Evolutionary conservation across 1,284 basidiomycete genomes (phyloP).

Genomic region (Pterula multifida): DNA sequence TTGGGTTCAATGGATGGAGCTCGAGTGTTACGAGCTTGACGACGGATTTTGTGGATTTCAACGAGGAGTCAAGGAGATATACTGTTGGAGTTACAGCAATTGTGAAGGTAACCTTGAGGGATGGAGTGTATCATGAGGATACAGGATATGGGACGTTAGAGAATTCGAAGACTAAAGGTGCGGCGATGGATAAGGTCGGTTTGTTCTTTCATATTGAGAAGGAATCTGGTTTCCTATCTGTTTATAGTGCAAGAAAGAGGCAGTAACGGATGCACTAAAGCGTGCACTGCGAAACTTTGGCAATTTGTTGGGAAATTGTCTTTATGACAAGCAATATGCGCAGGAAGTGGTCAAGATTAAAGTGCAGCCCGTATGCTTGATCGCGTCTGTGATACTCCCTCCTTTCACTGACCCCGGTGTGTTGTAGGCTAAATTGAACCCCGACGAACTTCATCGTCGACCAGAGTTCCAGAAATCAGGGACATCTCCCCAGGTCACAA

Average conservation of each 20-base stretch:
- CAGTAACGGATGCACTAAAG: slow-evolving; percentile 91
- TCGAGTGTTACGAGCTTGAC: slow-evolving; percentile 72
- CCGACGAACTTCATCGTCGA: slow-evolving; percentile 59
- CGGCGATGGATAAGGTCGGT: slow-evolving; percentile 84
- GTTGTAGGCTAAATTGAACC: slow-evolving; percentile 71
- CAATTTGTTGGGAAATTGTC: slow-evolving; percentile 88
- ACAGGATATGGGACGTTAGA: slow-evolving; percentile 84
- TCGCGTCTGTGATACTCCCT: background rate
- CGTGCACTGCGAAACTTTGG: slow-evolving; percentile 88
- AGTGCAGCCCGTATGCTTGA: slow-evolving; percentile 61
- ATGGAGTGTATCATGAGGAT: slow-evolving; percentile 89
- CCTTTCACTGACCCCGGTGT: background rate
- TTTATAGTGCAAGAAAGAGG: slow-evolving; percentile 91
- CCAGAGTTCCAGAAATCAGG: slow-evolving; percentile 56
- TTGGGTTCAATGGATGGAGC: slow-evolving; percentile 98
- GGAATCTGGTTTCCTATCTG: background rate
- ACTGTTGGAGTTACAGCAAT: slow-evolving; percentile 79
- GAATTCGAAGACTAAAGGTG: slow-evolving; percentile 76
- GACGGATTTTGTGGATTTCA: slow-evolving; percentile 65
- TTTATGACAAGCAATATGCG: slow-evolving; percentile 88
- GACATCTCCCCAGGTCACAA: background rate
- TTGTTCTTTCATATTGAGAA: background rate
- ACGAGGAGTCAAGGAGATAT: slow-evolving; percentile 53
- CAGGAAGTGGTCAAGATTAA: slow-evolving; percentile 82
- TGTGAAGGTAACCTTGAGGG: slow-evolving; percentile 77